A percentile compares a stretch with the other conserved stretches of the same genome.
These are phyloP conservation scores for Wickerhamomyces bisporus DNA, from an alignment of 805 yeast species.

Conservation along the genomic window DNA sequence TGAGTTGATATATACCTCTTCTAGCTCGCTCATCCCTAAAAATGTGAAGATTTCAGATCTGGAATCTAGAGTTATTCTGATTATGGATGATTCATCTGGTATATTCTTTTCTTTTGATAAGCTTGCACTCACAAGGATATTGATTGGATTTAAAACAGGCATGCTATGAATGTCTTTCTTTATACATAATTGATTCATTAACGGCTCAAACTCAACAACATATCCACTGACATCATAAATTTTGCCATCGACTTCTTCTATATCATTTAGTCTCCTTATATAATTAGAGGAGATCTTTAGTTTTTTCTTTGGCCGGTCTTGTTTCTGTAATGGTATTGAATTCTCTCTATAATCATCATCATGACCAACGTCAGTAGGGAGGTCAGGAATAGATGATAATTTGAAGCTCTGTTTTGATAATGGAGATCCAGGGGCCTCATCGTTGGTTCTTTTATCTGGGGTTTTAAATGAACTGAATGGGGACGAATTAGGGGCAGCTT, in stretches of 20 bases:
- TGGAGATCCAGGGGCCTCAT: not conserved
- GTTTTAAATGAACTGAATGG: no score
- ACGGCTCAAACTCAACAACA: slow-evolving; percentile 17
- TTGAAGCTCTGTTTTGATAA: not conserved
- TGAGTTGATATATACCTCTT: slow-evolving; percentile 16
- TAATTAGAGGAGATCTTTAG: not conserved
- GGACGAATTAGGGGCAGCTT: no score
- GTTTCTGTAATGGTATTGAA: not conserved
- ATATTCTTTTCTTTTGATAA: not conserved
- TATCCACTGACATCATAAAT: slow-evolving; percentile 10
- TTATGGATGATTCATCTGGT: slow-evolving; percentile 7
- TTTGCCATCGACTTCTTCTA: slow-evolving; percentile 17
- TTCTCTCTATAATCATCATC: not conserved
- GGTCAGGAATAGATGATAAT: slow-evolving; percentile 1
- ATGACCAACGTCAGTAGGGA: not conserved
- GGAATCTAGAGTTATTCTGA: slow-evolving; percentile 9
- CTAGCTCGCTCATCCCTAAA: slow-evolving; percentile 18
- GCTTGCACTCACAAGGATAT: slow-evolving; percentile 2
- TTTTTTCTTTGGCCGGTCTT: not conserved
- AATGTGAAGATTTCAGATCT: slow-evolving; percentile 14
- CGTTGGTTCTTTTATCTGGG: not conserved
- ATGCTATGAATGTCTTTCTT: slow-evolving; percentile 2
- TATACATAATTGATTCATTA: slow-evolving; percentile 11
- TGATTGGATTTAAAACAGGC: slow-evolving; percentile 13
- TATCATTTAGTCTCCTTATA: slow-evolving; percentile 9